phyloP scores from a whole-genome alignment of 495 filamentous ascomycete genomes.

The Xylaria longipes region DNA sequence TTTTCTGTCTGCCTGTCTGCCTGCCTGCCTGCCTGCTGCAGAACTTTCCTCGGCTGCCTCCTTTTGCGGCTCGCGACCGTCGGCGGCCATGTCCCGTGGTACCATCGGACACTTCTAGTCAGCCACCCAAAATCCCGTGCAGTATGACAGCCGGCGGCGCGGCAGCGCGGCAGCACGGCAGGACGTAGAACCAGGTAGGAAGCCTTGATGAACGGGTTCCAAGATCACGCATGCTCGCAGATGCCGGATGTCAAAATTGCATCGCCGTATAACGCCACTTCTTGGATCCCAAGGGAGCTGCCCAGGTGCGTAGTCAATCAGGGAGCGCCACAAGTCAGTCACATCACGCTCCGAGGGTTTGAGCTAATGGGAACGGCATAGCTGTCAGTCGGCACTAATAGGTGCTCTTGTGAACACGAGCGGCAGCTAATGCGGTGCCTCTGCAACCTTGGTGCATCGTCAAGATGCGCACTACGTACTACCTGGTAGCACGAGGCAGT shows the following conservation, averaged over 20 bases:
- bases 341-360: not conserved
- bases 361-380: conserved; percentile 1
- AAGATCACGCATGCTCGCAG: not conserved
- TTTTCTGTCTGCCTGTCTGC: not conserved
- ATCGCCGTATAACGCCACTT: conserved; percentile 9
- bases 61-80: conserved; percentile 2
- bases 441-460: conserved; percentile 5
- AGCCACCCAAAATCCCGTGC: conserved; percentile 1
- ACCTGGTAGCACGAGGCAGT: conserved; percentile 8
- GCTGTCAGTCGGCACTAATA: not conserved
- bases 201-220: not conserved
- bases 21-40: not conserved
- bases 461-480: not conserved
- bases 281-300: not conserved
- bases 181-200: not conserved
- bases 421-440: conserved; percentile 20
- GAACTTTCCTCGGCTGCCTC: not conserved
- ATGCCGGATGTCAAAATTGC: not conserved
- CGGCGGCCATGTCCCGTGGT: not conserved
- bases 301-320: conserved; percentile 17
- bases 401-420: conserved; percentile 6
- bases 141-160: not conserved
- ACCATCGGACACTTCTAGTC: not conserved
- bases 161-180: conserved; percentile 7
- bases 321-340: conserved; percentile 16